Percentiles rank a stretch among this genome's conserved stretches.
Conservation (phyloP, 1,284 basidiomycete species). For the Ustilago esculenta region DNA sequence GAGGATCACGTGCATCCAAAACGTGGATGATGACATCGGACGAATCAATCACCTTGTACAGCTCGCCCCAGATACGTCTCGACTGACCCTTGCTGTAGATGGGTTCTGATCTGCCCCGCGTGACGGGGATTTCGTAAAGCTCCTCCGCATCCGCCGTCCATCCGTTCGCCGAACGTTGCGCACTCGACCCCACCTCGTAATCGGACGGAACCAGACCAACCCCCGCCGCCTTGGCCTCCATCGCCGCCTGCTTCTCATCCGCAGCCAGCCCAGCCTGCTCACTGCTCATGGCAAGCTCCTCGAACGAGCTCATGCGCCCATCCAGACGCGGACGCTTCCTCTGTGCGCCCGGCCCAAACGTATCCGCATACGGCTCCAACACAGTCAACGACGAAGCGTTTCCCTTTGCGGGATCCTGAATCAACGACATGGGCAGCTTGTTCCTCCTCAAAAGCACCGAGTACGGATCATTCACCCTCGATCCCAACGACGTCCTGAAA, state of each 20-base stretch:
- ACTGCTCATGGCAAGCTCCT: conserved; percentile 59
- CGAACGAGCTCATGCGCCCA: conserved; percentile 58
- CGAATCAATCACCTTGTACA: conserved; percentile 99
- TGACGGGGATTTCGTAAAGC: conserved; percentile 62
- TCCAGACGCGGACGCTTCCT: conserved; percentile 66
- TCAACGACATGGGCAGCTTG: conserved; percentile 66
- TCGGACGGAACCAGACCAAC: conserved; percentile 62
- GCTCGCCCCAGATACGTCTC: conserved; percentile 88
- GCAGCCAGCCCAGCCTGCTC: conserved; percentile 48
- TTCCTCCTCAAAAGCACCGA: conserved; percentile 62
- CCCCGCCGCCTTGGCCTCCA: conserved; percentile 56
- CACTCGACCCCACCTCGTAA: conserved; percentile 61
- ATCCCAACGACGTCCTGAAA: conserved; percentile 63
- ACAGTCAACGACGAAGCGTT: conserved; percentile 61
- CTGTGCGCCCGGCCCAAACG: conserved; percentile 65
- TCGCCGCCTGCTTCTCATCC: conserved; percentile 52
- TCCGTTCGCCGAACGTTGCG: conserved; percentile 54
- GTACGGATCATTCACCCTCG: conserved; percentile 64
- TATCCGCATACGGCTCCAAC: conserved; percentile 62
- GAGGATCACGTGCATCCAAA: conserved; percentile 92
- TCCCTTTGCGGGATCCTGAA: conserved; percentile 61
- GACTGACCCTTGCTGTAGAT: conserved; percentile 66
- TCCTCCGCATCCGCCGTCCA: conserved; percentile 54
- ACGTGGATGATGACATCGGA: conserved; percentile 97
- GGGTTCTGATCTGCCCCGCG: conserved; percentile 64